Evolutionary conservation across 2,329 filamentous ascomycete species (phyloP).

Genomic region (Xylogone sp.): DNA sequence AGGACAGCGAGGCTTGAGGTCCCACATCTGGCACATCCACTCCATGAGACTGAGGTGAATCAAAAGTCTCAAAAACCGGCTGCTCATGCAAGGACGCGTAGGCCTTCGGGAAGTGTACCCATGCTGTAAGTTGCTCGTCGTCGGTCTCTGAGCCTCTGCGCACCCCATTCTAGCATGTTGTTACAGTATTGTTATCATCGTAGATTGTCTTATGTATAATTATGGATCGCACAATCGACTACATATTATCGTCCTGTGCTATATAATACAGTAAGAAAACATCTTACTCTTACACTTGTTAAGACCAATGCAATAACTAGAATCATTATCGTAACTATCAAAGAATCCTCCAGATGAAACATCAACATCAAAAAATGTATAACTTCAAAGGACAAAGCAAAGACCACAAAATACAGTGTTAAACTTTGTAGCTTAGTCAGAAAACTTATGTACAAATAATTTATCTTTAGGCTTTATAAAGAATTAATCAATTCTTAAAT

Average conservation of each 20-base stretch:
- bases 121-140: not conserved
- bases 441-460: conserved; percentile 29
- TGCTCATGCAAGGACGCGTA: not conserved
- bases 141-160: not conserved
- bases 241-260: not conserved
- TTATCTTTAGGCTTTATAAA: conserved; percentile 41
- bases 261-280: not conserved
- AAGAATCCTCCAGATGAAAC: conserved; percentile 18
- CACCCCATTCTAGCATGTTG: not conserved
- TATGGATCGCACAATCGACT: not conserved
- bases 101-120: not conserved
- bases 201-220: not conserved
- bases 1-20: too few relatives aligned
- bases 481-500: conserved; percentile 36
- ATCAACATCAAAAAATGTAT: too few relatives aligned
- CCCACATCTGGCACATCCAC: not conserved
- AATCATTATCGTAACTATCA: conserved; percentile 11
- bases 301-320: conserved; percentile 2
- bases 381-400: conserved; percentile 7
- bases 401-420: conserved; percentile 26
- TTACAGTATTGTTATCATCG: not conserved
- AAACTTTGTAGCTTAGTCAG: conserved; percentile 22
- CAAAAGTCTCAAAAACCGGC: too few relatives aligned
- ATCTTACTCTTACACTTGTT: not conserved
- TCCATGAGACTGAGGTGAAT: not conserved